phyloP scores from a whole-genome alignment of 768 basidiomycete species.

The Mycena vulgaris region DNA sequence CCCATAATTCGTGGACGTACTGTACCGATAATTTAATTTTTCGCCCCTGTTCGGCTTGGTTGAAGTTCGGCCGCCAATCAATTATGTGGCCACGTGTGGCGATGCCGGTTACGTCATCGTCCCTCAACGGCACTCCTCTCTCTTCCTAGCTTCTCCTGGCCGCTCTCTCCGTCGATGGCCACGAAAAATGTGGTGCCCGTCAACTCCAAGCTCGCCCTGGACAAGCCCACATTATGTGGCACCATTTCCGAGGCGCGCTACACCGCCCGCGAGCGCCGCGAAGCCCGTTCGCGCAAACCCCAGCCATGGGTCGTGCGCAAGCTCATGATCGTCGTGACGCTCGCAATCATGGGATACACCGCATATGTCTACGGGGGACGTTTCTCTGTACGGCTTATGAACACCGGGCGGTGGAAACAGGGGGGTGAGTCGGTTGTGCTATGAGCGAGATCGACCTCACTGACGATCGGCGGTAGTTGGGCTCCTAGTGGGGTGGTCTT shows the following conservation, averaged over 20 bases:
- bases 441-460: neutral
- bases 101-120: too few relatives aligned
- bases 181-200: slow-evolving; percentile 10
- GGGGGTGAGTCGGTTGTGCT: slow-evolving; percentile 73
- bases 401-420: slow-evolving; percentile 61
- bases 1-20: too few relatives aligned
- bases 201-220: slow-evolving; percentile 8
- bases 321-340: slow-evolving; percentile 71
- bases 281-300: slow-evolving; percentile 57
- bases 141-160: too few relatives aligned
- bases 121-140: too few relatives aligned
- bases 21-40: too few relatives aligned
- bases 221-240: slow-evolving; percentile 59
- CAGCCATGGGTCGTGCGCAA: slow-evolving; percentile 87
- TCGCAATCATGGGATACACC: slow-evolving; percentile 76
- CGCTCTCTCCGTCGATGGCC: neutral
- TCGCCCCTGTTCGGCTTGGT: too few relatives aligned
- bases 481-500: slow-evolving; percentile 72
- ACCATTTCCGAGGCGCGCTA: slow-evolving; percentile 66
- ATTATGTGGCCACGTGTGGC: too few relatives aligned
- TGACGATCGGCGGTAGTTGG: slow-evolving; percentile 62
- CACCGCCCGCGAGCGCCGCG: slow-evolving; percentile 57
- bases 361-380: slow-evolving; percentile 85
- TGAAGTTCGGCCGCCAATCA: too few relatives aligned
- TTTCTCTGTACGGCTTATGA: slow-evolving; percentile 82